Conservation (phyloP, 2,329 filamentous ascomycete genomes). For the Trichoderma atroviride region DNA sequence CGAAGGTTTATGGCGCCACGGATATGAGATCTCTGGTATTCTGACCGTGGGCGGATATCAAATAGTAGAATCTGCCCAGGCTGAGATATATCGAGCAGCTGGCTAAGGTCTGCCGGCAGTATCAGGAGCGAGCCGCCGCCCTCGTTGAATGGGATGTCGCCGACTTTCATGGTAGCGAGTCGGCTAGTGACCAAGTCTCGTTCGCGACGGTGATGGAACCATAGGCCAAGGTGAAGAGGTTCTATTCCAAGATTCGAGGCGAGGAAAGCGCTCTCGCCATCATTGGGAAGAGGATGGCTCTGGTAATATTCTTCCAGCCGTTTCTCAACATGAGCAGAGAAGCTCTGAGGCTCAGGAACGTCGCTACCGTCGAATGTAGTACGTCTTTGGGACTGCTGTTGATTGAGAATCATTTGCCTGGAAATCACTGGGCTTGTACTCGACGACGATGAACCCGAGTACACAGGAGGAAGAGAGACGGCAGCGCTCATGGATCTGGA, state of each 20-base stretch:
- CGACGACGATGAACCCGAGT: constrained; percentile 31
- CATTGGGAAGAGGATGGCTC: constrained; percentile 50
- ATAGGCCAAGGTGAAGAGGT: constrained; percentile 54
- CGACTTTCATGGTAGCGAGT: constrained; percentile 49
- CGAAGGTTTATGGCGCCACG: constrained; percentile 56
- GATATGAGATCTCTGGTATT: constrained; percentile 56
- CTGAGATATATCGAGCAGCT: constrained; percentile 53
- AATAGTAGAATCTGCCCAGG: constrained; percentile 51
- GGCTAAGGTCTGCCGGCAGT: constrained; percentile 53
- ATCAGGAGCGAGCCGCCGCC: constrained; percentile 50
- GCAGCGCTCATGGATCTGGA: constrained; percentile 33
- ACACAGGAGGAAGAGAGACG: constrained; percentile 32
- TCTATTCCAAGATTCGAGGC: constrained; percentile 59
- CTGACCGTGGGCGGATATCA: constrained; percentile 51
- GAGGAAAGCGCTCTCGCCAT: constrained; percentile 55
- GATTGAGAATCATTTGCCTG: constrained; percentile 49
- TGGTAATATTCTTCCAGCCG: constrained; percentile 59
- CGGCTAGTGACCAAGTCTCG: constrained; percentile 50
- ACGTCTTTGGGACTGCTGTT: constrained; percentile 46
- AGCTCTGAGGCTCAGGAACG: constrained; percentile 47
- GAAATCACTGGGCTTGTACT: constrained; percentile 38
- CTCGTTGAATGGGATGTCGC: constrained; percentile 38
- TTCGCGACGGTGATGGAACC: constrained; percentile 58
- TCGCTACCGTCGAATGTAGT: constrained; percentile 44
- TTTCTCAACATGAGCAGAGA: constrained; percentile 53